Conservation (phyloP, 495 filamentous ascomycete genomes). For the Aspergillus avenaceus region DNA sequence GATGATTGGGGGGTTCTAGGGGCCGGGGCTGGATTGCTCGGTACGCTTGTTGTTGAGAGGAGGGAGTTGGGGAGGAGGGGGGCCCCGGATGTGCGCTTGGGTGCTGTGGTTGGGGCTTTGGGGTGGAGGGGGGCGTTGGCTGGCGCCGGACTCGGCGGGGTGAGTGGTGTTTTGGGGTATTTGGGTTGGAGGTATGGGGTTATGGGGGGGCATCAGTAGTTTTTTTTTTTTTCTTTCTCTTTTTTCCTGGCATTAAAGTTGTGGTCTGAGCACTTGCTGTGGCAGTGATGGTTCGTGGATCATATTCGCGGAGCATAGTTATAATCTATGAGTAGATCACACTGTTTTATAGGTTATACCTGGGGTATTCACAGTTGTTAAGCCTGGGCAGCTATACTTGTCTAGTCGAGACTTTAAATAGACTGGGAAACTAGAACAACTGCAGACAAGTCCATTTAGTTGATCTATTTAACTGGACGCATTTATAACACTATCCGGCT, state of each 20-base stretch:
- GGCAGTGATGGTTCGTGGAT: too few relatives aligned
- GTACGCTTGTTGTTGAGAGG: background rate
- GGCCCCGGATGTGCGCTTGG: background rate
- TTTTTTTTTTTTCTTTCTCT: background rate
- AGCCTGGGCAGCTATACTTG: too few relatives aligned
- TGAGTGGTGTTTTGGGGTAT: background rate
- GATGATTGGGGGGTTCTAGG: conserved; percentile 49
- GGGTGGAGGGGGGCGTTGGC: background rate
- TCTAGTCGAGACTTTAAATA: too few relatives aligned
- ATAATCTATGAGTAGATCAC: too few relatives aligned
- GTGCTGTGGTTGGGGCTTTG: background rate
- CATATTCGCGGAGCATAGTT: too few relatives aligned
- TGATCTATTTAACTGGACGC: too few relatives aligned
- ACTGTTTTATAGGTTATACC: too few relatives aligned
- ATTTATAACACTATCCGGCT: too few relatives aligned
- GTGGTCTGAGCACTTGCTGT: too few relatives aligned
- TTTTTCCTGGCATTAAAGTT: too few relatives aligned
- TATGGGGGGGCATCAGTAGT: background rate
- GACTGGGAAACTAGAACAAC: too few relatives aligned
- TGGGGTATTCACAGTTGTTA: background rate
- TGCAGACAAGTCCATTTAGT: too few relatives aligned
- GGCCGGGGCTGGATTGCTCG: conserved; percentile 21
- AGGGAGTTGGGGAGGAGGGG: background rate
- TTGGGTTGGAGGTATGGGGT: background rate
- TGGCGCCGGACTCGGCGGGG: background rate